phyloP scores from a whole-genome alignment of 1,284 basidiomycete genomes.

The Fomitiporia mediterranea region DNA sequence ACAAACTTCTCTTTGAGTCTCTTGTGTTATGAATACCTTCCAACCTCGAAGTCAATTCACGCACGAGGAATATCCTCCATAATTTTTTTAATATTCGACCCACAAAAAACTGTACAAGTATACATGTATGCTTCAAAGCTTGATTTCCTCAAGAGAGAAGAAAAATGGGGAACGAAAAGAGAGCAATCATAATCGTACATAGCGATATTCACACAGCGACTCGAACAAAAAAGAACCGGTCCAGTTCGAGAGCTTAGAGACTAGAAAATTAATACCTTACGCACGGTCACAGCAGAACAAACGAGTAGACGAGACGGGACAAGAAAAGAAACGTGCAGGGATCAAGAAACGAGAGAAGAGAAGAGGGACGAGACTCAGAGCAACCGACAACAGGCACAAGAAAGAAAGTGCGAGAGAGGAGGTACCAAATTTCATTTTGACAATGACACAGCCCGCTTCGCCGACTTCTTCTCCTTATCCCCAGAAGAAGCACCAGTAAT shows the following conservation, averaged over 20 bases:
- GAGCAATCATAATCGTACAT: no score
- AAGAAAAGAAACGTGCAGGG: background rate
- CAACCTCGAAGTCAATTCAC: no score
- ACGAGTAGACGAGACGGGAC: background rate
- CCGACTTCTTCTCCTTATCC: background rate
- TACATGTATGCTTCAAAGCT: no score
- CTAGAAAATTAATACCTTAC: background rate
- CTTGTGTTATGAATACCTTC: no score
- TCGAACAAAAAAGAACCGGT: no score
- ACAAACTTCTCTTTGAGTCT: no score
- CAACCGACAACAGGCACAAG: background rate
- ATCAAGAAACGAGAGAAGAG: background rate
- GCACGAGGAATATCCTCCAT: no score
- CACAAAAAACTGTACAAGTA: no score
- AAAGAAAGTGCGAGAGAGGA: background rate
- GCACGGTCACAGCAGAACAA: background rate
- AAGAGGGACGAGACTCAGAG: background rate
- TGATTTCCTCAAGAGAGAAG: no score
- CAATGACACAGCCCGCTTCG: conserved; percentile 12
- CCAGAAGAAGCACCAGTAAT: background rate
- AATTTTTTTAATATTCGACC: no score
- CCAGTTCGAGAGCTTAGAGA: background rate
- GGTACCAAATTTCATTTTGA: conserved; percentile 11
- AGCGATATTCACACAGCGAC: no score
- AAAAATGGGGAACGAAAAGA: no score